Evolutionary conservation across 1,284 basidiomycete species (phyloP), one percentile per base, ranked within the genome.

Genomic region (Athelia psychrophila): DNA sequence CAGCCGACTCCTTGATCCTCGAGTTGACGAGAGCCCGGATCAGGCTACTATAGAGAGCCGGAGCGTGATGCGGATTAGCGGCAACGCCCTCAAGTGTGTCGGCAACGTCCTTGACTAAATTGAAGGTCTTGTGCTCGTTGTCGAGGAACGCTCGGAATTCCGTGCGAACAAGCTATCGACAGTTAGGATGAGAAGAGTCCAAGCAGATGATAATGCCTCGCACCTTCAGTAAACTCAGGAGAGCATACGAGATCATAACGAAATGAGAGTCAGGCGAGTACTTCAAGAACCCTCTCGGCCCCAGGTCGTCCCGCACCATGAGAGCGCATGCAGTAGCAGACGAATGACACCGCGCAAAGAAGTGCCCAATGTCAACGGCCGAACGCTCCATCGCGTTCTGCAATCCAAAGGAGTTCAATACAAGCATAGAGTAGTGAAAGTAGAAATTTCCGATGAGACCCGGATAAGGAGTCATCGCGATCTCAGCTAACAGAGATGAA

Each of bases 261-360:
- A 93, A 96, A 63, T 93, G 91, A 8, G 92, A 91, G 66, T 98
- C 95, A 0, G 93, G 91, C 0, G 92, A 84, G 67, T 93, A 95
- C 54, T 83, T 84, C 66, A 98, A 74, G 62, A 81, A 91, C 2
- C 88, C 91, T 36, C 75, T 77, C 2, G 91, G 88, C 1, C 83
- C 84, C 30, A 95, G 78, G 56, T 88, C 77, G 56, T 95, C 91
- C 13, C 83, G 77, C n/a, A 90, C 78, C 27, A 90, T 64, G n/a
- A 71, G 72, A 9, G 84, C 85, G 61, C 87, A 85, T 10, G 80
- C 74, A 47, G 81, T 83, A 1, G 93, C 93, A 18, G 86, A 81
- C 10, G 84, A 80, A 66, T 94, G 86, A 51, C 91, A 91, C 36
- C 91, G 84, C 3, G 85, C 81, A 63, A 95, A 92, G 75, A 95